These are phyloP conservation scores for Aureobasidium sp. DNA, from an alignment of 2,329 filamentous ascomycete genomes.

Conservation along the genomic window DNA sequence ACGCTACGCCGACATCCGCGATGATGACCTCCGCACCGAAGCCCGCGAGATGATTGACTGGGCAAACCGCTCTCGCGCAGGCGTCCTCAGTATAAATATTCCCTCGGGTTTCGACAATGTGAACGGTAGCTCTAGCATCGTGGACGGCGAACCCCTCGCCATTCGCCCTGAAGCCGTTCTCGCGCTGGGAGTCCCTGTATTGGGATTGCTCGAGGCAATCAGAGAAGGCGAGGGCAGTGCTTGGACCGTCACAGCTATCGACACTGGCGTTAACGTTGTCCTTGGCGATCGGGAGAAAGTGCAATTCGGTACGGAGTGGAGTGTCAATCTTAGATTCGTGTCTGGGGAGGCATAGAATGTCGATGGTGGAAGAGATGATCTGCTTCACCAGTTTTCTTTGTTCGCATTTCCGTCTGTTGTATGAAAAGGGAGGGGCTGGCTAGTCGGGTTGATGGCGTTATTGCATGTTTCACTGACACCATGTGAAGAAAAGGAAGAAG, in stretches of 20 bases:
- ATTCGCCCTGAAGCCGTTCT: constrained; percentile 86
- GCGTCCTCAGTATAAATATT: constrained; percentile 88
- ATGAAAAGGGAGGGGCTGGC: not conserved
- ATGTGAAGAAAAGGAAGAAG: too few relatives aligned
- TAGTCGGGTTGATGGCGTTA: not conserved
- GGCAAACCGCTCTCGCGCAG: constrained; percentile 88
- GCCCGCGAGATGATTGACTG: constrained; percentile 94
- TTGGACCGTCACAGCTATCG: constrained; percentile 87
- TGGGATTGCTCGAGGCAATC: constrained; percentile 82
- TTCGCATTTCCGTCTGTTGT: not conserved
- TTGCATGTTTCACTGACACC: not conserved
- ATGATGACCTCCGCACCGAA: constrained; percentile 77
- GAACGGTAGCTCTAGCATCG: constrained; percentile 69
- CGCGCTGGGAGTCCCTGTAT: constrained; percentile 87
- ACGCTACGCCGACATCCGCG: constrained; percentile 88
- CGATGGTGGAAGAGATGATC: too few relatives aligned
- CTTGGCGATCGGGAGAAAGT: constrained; percentile 89
- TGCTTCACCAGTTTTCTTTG: too few relatives aligned
- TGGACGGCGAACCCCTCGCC: constrained; percentile 82
- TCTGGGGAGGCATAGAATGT: constrained; percentile 5
- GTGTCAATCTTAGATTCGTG: constrained; percentile 69
- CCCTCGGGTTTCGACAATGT: constrained; percentile 90
- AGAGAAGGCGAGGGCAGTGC: constrained; percentile 61
- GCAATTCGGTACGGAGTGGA: constrained; percentile 90
- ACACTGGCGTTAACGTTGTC: constrained; percentile 86